Base-by-base conservation (phyloP, 192 early-diverging fungal species). In the Chytriomyces sp. region DNA sequence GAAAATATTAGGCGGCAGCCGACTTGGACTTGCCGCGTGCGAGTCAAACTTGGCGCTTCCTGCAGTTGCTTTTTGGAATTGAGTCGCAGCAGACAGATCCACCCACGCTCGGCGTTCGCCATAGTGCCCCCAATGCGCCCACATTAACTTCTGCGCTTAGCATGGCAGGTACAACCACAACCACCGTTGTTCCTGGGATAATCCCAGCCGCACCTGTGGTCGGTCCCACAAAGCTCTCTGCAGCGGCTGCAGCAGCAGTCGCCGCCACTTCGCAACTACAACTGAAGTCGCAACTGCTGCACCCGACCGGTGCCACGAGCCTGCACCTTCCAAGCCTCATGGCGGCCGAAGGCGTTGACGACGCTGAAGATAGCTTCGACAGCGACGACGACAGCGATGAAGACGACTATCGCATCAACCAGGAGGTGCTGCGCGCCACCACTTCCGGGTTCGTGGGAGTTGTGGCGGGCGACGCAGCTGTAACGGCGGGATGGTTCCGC, bases 31-130 rank as follows among this genome's bases (percentile, higher is more conserved):
- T 81, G 39, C 85, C 82, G 44, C 78, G 86, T 30, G 85, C 87
- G 5, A 82, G 90, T 5, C 91, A 93, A 66, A 90, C 92, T 4
- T 94, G 92, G 92, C 89, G 82, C 28, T 85, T 92, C 5, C 58
- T 94, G 4, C 78, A 87, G 34, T 62, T 92, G 28, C 81, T 93
- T 49, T 91, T 84, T 72, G 84, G 81, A 5, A 64, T 67, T 26
- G 41, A 67, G 17, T n/a, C 14, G 44, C 17, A 49, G 44, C 0
- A n/a, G n/a, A n/a, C n/a, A n/a, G n/a, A n/a, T n/a, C n/a, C n/a
- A n/a, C n/a, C n/a, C n/a, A n/a, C n/a, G n/a, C n/a, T n/a, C n/a
- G n/a, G n/a, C n/a, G n/a, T n/a, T n/a, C n/a, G n/a, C n/a, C n/a
- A n/a, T n/a, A n/a, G n/a, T n/a, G n/a, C n/a, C n/a, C n/a, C n/a